Evolutionary conservation across 257 asterid genomes (phyloP).

Genomic region (Paraleonurus japonicus): DNA sequence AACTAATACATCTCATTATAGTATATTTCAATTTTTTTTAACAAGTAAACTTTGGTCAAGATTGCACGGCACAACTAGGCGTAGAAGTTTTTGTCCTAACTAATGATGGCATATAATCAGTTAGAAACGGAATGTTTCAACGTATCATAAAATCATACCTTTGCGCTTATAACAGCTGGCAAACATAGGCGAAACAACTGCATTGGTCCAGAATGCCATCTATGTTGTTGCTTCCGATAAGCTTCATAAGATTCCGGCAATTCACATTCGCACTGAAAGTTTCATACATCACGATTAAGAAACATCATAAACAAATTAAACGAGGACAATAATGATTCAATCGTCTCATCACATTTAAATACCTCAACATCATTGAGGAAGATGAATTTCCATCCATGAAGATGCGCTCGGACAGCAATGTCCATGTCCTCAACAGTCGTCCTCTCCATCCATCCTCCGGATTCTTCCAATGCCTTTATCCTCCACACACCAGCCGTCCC

Average conservation of each 20-base stretch:
- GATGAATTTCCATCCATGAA: constrained; percentile 94
- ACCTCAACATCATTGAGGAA: constrained; percentile 95
- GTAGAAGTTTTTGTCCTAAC: no score
- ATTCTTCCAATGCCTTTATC: constrained; percentile 88
- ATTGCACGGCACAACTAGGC: no score
- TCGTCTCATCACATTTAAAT: background rate
- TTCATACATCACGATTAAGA: background rate
- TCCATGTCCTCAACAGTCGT: constrained; percentile 99
- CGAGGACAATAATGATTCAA: background rate
- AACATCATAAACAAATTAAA: constrained; percentile 16
- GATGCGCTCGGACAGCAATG: constrained; percentile 96
- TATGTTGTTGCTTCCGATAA: constrained; percentile 86
- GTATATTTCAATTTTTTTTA: no score
- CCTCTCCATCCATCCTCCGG: constrained; percentile 98
- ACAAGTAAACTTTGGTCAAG: no score
- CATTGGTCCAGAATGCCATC: constrained; percentile 99
- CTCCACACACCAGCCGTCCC: constrained; percentile 99
- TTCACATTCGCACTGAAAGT: constrained; percentile 81
- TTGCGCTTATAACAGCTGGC: constrained; percentile 68
- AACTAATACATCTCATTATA: no score
- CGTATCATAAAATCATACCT: constrained; percentile 42
- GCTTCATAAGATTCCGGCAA: constrained; percentile 97
- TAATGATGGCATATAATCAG: background rate
- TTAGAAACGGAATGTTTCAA: background rate
- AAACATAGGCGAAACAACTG: constrained; percentile 92